Conservation (phyloP, 768 basidiomycete species). For the Mrakia hoshinonis region DNA sequence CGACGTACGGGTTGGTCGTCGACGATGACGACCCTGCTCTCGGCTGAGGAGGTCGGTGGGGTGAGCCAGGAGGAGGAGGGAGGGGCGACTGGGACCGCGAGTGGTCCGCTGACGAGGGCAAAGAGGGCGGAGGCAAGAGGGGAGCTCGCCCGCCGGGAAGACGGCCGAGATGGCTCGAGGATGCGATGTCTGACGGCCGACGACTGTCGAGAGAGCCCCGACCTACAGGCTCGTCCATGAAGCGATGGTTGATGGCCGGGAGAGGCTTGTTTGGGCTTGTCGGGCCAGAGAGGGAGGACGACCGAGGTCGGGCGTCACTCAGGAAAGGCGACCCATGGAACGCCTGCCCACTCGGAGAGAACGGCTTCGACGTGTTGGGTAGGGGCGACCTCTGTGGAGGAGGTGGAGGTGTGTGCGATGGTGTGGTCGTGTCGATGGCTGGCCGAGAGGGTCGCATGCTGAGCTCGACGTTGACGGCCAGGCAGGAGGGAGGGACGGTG, state of each 20-base stretch:
- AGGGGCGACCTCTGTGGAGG: background rate
- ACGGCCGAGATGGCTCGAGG: background rate
- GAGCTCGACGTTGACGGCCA: background rate
- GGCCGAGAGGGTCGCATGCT: background rate
- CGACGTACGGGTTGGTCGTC: background rate
- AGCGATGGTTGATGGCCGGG: background rate
- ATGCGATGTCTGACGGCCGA: background rate
- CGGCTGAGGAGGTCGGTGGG: background rate
- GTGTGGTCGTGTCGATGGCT: background rate
- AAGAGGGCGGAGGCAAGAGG: background rate
- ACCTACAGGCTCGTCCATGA: background rate
- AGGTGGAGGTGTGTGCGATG: background rate
- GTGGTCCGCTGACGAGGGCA: background rate
- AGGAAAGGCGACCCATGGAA: background rate
- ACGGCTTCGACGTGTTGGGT: background rate
- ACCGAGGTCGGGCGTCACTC: background rate
- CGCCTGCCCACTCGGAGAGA: background rate
- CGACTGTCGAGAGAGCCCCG: slow-evolving; percentile 1
- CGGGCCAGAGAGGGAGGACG: background rate
- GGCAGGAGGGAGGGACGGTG: background rate
- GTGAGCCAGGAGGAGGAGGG: background rate
- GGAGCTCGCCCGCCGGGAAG: background rate
- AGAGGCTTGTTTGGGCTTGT: background rate
- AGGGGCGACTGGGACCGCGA: background rate
- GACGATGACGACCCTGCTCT: background rate